Evolutionary conservation across 2,329 filamentous ascomycete species (phyloP), one percentile per base, ranked within the genome.

Genomic region (Chalaropsis thielavioides): DNA sequence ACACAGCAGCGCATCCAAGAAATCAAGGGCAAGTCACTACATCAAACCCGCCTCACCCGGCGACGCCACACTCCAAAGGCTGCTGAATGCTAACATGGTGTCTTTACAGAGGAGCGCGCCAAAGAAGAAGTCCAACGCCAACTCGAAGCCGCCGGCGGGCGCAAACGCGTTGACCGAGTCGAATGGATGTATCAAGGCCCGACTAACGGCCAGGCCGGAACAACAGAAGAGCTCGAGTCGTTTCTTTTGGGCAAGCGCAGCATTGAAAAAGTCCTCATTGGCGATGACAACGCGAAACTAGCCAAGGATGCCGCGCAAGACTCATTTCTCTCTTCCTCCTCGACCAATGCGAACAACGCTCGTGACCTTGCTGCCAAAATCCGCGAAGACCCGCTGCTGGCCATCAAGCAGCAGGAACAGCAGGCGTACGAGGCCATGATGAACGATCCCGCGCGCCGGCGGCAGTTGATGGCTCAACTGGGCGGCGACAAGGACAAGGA

Each of bases 141-240:
- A 69, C 90, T 96, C 65, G 94, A 96, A 75, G 86, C 88, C 1
- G 88, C 91, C 0, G 94, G 94, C 44, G 91, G 92, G 65, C 84
- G 83, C 71, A 92, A 90, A 72, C 82, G 87, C 63, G 77, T 88
- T 38, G 87, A 92, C 70, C 85, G 91, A 43, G 92, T 99, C 31
- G 94, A 97, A 71, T 99, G 94, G 90, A 96, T 99, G 90, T 99
- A 99, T 76, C 85, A 88, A 70, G 92, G 92, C 0, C 91, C 94
- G 7, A 88, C 87, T 61, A 80, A 83, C 71, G 89, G 90, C 43
- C 86, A 89, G 71, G 79, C 80, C n/a, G 88, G 87, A 38, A 89
- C 84, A 46, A 83, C 82, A 3, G 92, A 96, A 74, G 94, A 97
- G 76, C 91, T 90, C 77, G 94, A 99, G 72, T 90, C 89, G 3